Evolutionary conservation across 2,329 filamentous ascomycete species (phyloP).

Genomic region (Neopestalotiopsis sp.): DNA sequence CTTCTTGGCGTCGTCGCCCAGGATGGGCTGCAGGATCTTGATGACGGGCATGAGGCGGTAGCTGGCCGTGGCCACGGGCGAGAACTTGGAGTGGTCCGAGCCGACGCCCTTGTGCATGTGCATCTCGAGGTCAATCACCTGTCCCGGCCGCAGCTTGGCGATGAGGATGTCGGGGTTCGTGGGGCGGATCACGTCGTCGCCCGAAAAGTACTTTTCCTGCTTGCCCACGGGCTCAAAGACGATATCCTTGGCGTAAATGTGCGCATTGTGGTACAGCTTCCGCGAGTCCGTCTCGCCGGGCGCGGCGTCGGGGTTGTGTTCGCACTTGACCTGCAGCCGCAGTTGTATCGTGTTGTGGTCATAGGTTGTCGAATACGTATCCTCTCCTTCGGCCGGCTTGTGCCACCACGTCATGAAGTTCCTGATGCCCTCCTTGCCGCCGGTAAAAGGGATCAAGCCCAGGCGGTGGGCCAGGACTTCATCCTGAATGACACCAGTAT

Average conservation of each 20-base stretch:
- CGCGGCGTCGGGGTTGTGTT: conserved; percentile 74
- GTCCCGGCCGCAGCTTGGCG: conserved; percentile 89
- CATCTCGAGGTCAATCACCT: conserved; percentile 84
- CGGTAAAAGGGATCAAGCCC: conserved; percentile 88
- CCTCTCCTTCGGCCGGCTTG: conserved; percentile 69
- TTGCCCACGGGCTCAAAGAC: conserved; percentile 77
- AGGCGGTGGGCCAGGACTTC: conserved; percentile 92
- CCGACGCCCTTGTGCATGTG: conserved; percentile 96
- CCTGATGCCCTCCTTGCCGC: conserved; percentile 74
- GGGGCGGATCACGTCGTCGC: conserved; percentile 71
- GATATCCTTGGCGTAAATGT: conserved; percentile 81
- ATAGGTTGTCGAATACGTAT: conserved; percentile 61
- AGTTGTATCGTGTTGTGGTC: conserved; percentile 91
- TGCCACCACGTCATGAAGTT: conserved; percentile 83
- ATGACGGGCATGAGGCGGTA: conserved; percentile 93
- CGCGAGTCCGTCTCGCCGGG: conserved; percentile 78
- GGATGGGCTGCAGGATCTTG: conserved; percentile 79
- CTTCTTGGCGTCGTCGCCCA: conserved; percentile 85
- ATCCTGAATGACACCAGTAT: conserved; percentile 97
- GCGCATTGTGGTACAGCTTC: conserved; percentile 85
- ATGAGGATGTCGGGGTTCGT: conserved; percentile 93
- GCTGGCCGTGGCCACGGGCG: conserved; percentile 90
- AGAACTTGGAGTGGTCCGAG: conserved; percentile 95
- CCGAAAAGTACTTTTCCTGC: conserved; percentile 72
- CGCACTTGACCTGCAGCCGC: conserved; percentile 78